Evolutionary conservation across 1,284 basidiomycete genomes (phyloP).

Genomic region (Cryptococcus sp.): DNA sequence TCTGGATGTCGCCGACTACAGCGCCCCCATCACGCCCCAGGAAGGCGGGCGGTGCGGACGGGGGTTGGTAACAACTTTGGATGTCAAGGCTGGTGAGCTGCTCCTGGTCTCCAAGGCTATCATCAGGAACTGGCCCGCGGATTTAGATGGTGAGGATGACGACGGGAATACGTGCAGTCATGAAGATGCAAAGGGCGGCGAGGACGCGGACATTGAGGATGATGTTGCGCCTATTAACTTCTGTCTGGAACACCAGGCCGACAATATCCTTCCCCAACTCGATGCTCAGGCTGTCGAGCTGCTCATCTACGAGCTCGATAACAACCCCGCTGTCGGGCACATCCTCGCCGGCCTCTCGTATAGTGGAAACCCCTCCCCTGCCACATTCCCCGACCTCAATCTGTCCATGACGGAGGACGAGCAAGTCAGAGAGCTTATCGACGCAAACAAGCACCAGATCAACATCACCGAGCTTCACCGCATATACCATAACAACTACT

Average conservation of each 20-base stretch:
- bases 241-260: not conserved
- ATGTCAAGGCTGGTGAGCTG: conserved; percentile 9
- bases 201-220: not conserved
- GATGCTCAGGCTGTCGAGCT: not conserved
- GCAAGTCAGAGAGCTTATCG: not conserved
- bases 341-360: too few relatives aligned
- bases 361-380: too few relatives aligned
- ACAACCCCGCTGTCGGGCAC: too few relatives aligned
- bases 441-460: not conserved
- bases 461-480: not conserved
- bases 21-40: not conserved
- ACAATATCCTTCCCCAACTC: not conserved
- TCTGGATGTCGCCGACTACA: conserved; percentile 6
- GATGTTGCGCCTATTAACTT: not conserved
- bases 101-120: conserved; percentile 6
- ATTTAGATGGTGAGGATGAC: not conserved
- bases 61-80: conserved; percentile 2
- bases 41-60: conserved; percentile 2
- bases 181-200: not conserved
- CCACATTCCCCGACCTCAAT: not conserved
- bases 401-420: not conserved
- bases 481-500: not conserved
- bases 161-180: not conserved
- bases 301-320: not conserved
- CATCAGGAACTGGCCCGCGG: not conserved